Base-by-base conservation (phyloP, 2,329 filamentous ascomycete genomes). In the Clonostachys sp. region DNA sequence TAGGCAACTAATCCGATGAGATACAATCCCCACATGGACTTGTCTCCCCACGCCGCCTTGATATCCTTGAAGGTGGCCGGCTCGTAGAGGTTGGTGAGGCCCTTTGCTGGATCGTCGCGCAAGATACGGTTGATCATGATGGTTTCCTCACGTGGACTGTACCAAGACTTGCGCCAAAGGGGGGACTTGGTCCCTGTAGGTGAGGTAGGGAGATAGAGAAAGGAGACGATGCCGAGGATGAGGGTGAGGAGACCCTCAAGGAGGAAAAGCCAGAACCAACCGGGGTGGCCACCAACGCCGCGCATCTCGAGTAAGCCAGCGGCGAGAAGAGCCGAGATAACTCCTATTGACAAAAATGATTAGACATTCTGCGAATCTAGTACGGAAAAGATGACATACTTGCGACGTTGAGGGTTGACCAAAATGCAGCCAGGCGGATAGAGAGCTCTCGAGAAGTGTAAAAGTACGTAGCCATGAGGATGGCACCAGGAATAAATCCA, bases 401-500 rank as follows among this genome's bases (percentile, higher is more conserved):
- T 6, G 66, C 65, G 38, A 72, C 54, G 46, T 71, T 74, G 24
- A 75, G 62, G 3, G 71, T 73, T 1, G 70, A 71, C 86, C 86
- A 90, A 63, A 89, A 89, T 57, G 74, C 83, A 41, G 81, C 81
- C 10, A 90, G 70, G 0, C 87, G 78, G 34, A 79, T 74, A 0
- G 85, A 83, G 1, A 90, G 67, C 58, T 90, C 86, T 45, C 72
- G 74, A 2, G 79, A 80, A 5, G 78, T 89, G 67, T 88, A 90
- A 64, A 86, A 90, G 62, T 89, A 89, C 3, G 80, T 83, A 2
- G 86, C 71, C 60, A 86, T 88, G 2, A 86, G 68, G 44, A 86
- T 79, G 12, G 75, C 77, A 52, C 75, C 77, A 3, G 78, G 78
- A 45, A 82, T 81, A 53, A 81, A 82, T 4, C 78, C 78, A 12